Evolutionary conservation across 805 yeast species (phyloP), one percentile per base, ranked within the genome.

Genomic region (Yarrowia deformans): DNA sequence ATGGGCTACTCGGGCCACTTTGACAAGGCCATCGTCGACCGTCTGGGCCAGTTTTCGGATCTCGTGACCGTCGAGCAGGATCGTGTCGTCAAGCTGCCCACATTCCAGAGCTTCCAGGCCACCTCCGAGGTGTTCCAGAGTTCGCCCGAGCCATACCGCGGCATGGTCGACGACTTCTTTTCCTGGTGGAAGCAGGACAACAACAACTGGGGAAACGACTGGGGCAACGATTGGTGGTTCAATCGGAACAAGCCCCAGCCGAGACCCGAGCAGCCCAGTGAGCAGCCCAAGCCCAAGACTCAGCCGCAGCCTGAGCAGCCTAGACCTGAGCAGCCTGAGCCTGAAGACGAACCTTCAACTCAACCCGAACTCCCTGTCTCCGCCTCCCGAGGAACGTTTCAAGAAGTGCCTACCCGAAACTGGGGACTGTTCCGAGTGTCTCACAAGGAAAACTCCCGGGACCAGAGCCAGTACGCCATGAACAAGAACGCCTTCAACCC

Each of bases 1-100:
- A 56, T 56, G 63, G 63, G 63, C 19, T 56, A 56, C 63, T 23
- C 37, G 0, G 63, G 63, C 37, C 46, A 56, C 63, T 56, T 56
- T 56, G 63, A 56, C 37, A 9, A 23, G 23, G 8, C 8, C 8
- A 40, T 56, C 16, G 63, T 56, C 12, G 37, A 40, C 3, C n/a
- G 29, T 9, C 63, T 56, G 23, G 63, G 48, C 19, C 16, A 56
- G 37, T 56, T 16, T 18, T 56, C 63, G n/a, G 63, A 56, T 16
- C 63, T 56, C n/a, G 37, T 56, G 4, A 56, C 63, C 10, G 63
- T 56, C 29, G 63, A 56, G 39, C n/a, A 40, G 16, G 63, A 56
- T 48, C 48, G 48, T 5, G 48, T 56, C 42, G 39, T 16, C 29
- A 16, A 29, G 7, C 48, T 56, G 10, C 63, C 63, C 34, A 56